Base-by-base conservation (phyloP, 1,284 basidiomycete genomes). In the Neotropicomus parvogracilis region DNA sequence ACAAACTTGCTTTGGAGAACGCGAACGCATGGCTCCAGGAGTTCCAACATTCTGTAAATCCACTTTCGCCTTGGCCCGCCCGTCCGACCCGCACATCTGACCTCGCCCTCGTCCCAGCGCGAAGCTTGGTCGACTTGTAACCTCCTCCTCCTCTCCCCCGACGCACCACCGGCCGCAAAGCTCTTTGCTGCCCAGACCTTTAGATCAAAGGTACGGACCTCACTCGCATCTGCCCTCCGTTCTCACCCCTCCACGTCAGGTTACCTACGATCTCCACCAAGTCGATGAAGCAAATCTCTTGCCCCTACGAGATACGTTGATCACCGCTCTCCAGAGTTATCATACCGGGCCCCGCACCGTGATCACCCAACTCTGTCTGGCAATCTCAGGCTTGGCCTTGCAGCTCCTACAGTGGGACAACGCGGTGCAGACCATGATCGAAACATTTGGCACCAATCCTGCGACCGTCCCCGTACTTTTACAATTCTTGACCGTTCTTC, bases 81-180 rank as follows among this genome's bases (percentile, higher is more conserved):
- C 63, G 59, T 74, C 61, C 75, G 67, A 73, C 74, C 72, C 69
- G 67, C 73, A 68, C 72, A 71, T 83, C 81, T 84, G 73, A 85
- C 79, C 65, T 66, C 59, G 55, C 44, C 59, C 72, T 69, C 69
- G 72, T 73, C 72, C 70, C 80, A 97, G 91, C 79, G 83, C 65
- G 91, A 97, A 69, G 95, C 97, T 59, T 99, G 97, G 97, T 78
- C 86, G 58, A 92, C 90, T 40, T 95, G 93, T 70, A 95, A 97
- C 72, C 75, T 87, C 59, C 80, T 99, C 52, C 81, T 99, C 48
- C 81, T 88, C 49, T 83, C 87, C 3, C 80, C 83, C 40, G 88
- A 93, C 56, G 81, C 85, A 5, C 89, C 93, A 2, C 68, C 79
- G 40, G 81, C 92, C 49, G 91, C 91, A 29, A 90, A 94, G 62